phyloP scores from a whole-genome alignment of 164 flowering plant species.

The Pachysandra terminalis region DNA sequence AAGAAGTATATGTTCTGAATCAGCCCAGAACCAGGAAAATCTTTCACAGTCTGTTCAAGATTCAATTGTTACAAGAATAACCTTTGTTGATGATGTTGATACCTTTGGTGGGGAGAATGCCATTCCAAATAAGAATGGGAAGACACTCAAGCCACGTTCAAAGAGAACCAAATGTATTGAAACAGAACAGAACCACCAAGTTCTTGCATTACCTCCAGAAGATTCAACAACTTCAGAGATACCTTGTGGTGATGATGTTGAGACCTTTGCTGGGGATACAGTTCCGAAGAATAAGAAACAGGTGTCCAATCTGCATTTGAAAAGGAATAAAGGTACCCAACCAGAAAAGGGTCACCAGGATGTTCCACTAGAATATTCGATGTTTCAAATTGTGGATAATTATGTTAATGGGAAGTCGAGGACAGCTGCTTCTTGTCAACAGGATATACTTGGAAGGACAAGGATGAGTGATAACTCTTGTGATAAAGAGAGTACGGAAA shows the following conservation, averaged over 20 bases:
- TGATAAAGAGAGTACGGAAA: slow-evolving; percentile 9
- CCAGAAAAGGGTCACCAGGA: slow-evolving; percentile 5
- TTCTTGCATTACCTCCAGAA: not conserved
- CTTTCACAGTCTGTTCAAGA: slow-evolving; percentile 2
- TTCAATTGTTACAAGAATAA: not conserved
- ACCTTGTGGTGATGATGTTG: not conserved
- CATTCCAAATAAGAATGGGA: not conserved
- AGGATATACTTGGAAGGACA: slow-evolving; percentile 3
- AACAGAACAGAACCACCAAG: not conserved
- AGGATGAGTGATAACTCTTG: slow-evolving; percentile 2
- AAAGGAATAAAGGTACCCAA: not conserved
- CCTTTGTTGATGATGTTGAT: not conserved
- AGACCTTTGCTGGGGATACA: not conserved
- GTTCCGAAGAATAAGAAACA: not conserved
- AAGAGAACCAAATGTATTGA: slow-evolving; percentile 1
- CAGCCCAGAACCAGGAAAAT: not conserved
- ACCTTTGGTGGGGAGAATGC: not conserved
- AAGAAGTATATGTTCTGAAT: not conserved
- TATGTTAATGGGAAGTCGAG: not conserved
- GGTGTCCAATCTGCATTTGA: not conserved
- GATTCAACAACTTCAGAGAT: not conserved
- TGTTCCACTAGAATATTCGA: slow-evolving; percentile 7
- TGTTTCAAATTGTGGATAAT: not conserved
- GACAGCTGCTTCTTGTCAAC: not conserved
- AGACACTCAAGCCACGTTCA: not conserved